These are phyloP conservation scores for Gillenia trifoliata DNA, from an alignment of 306 rosid species.

Conservation along the genomic window DNA sequence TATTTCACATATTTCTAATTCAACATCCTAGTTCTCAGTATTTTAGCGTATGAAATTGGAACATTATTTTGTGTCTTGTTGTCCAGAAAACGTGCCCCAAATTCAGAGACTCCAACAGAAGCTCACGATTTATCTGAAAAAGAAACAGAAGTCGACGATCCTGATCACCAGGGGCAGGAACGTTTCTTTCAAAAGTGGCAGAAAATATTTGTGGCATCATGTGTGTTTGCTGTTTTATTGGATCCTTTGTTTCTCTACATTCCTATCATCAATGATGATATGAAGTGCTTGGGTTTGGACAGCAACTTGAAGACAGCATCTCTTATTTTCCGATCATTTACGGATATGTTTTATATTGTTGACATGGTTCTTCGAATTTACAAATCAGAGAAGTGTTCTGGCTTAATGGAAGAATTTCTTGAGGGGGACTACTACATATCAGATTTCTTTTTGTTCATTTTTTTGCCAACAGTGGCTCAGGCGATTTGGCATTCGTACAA, in stretches of 20 bases:
- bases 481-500: background rate
- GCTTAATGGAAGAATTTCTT: too few species aligned
- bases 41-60: too few species aligned
- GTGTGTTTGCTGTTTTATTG: constrained; percentile 19
- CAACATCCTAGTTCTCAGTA: too few species aligned
- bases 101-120: too few species aligned
- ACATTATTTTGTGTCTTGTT: too few species aligned
- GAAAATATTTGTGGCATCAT: constrained; percentile 19
- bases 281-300: constrained; percentile 27
- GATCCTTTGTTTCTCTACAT: constrained; percentile 37
- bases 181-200: background rate
- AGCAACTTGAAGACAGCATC: constrained; percentile 8
- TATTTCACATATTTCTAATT: too few species aligned
- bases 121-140: too few species aligned
- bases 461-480: background rate
- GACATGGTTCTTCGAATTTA: constrained; percentile 8
- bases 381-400: background rate
- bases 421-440: too few species aligned
- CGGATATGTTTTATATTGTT: constrained; percentile 20
- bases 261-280: constrained; percentile 9
- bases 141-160: rapidly evolving
- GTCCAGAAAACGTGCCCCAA: too few species aligned
- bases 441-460: too few species aligned
- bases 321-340: constrained; percentile 11
- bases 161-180: too few species aligned